Percentiles rank a stretch among this genome's conserved stretches.
These are phyloP conservation scores for Solanum medicagineum DNA, from an alignment of 257 asterid species.

Conservation along the genomic window DNA sequence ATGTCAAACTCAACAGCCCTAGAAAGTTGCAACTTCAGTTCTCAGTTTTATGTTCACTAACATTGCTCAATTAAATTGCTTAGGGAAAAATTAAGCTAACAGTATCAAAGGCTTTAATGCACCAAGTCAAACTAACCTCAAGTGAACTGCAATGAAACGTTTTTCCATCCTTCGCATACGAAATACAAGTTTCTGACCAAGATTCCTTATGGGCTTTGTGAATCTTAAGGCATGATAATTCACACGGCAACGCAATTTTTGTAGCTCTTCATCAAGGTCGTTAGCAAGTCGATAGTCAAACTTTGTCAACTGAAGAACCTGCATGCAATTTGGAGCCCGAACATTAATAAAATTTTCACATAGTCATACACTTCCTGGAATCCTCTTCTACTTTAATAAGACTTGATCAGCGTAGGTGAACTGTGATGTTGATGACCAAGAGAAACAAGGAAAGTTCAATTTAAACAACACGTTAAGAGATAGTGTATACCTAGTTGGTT, in stretches of 20 bases:
- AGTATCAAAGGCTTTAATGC: neutral
- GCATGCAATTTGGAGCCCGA: constrained; percentile 15
- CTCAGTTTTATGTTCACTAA: neutral
- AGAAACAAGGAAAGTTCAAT: neutral
- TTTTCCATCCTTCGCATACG: constrained; percentile 77
- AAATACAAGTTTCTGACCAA: constrained; percentile 71
- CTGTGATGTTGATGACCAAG: neutral
- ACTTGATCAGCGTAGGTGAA: neutral
- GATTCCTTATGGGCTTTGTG: constrained; percentile 63
- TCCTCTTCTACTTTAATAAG: neutral
- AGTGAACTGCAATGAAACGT: constrained; percentile 85
- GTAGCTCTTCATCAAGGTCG: constrained; percentile 80
- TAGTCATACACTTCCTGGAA: neutral
- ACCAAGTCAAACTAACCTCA: constrained; percentile 48
- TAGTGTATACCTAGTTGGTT: neutral
- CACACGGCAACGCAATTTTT: constrained; percentile 87
- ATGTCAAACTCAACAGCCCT: neutral
- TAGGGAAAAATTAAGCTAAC: neutral
- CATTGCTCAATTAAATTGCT: neutral
- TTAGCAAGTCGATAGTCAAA: constrained; percentile 92
- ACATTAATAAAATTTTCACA: neutral
- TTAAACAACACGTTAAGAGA: neutral
- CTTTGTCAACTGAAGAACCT: constrained; percentile 98
- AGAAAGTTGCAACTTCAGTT: neutral
- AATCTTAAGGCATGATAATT: constrained; percentile 91